Evolutionary conservation across 208 protist genomes (phyloP).

Genomic region (Trichomonas gallinae): DNA sequence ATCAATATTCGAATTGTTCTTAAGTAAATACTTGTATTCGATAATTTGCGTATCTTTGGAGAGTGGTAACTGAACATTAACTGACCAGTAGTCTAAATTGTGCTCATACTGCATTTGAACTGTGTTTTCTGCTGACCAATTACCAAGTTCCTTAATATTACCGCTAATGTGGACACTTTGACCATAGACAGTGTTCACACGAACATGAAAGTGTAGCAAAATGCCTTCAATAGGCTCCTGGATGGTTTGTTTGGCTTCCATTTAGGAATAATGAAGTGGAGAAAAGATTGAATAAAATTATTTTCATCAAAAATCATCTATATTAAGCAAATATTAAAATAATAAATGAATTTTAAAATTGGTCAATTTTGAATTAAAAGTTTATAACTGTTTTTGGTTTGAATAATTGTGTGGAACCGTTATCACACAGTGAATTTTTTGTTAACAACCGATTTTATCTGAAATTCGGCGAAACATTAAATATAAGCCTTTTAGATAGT

Average conservation of each 20-base stretch:
- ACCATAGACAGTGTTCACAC: not conserved
- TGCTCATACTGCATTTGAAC: not conserved
- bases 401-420: too few relatives aligned
- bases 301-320: too few relatives aligned
- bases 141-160: not conserved
- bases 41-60: not conserved
- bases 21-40: not conserved
- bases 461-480: too few relatives aligned
- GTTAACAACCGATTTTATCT: too few relatives aligned
- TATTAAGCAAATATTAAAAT: too few relatives aligned
- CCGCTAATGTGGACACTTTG: not conserved
- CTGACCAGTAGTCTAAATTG: not conserved
- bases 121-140: not conserved
- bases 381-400: too few relatives aligned
- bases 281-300: too few relatives aligned
- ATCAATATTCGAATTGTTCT: not conserved
- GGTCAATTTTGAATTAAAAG: too few relatives aligned
- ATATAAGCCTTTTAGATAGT: too few relatives aligned
- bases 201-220: not conserved
- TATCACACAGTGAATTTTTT: too few relatives aligned
- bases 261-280: not conserved
- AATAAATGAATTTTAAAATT: too few relatives aligned
- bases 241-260: not conserved
- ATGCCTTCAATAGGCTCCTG: not conserved
- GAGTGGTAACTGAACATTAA: not conserved